Conservation (phyloP, 345 rosid species). For the Passiflora organensis region DNA sequence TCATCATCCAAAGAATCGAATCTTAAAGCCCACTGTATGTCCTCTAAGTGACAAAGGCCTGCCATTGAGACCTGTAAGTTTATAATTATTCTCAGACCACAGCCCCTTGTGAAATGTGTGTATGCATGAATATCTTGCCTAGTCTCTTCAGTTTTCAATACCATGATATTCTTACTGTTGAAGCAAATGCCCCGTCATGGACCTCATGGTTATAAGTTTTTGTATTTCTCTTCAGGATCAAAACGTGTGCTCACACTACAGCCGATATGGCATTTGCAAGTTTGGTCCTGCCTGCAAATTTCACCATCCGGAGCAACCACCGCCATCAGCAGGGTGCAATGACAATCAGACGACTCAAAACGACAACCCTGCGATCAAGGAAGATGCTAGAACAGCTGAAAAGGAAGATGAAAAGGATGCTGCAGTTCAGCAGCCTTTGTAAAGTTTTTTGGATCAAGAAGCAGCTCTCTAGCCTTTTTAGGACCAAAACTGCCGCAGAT, state of each 20-base stretch:
- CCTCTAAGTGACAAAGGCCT: constrained; percentile 80
- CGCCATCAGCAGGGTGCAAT: constrained; percentile 22
- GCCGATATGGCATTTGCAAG: constrained; percentile 91
- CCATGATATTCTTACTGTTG: background rate
- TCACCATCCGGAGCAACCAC: constrained; percentile 47
- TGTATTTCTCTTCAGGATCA: constrained; percentile 51
- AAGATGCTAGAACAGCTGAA: constrained; percentile 25
- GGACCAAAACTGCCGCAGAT: constrained; percentile 14
- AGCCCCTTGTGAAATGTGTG: constrained; percentile 3
- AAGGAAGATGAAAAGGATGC: constrained; percentile 24
- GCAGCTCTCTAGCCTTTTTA: constrained; percentile 15
- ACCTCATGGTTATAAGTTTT: background rate
- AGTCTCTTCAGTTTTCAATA: too few relatives aligned
- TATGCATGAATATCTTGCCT: too few relatives aligned
- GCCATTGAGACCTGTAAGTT: constrained; percentile 95
- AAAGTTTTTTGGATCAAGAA: constrained; percentile 19
- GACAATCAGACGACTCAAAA: constrained; percentile 20
- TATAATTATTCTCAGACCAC: too few relatives aligned
- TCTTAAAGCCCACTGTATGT: constrained; percentile 42
- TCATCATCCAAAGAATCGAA: constrained; percentile 73
- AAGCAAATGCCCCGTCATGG: background rate
- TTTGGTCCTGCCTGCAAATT: constrained; percentile 92
- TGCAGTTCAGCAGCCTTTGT: constrained; percentile 31
- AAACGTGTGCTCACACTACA: constrained; percentile 66
- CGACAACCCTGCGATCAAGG: constrained; percentile 18